Evolutionary conservation across 495 filamentous ascomycete species (phyloP).

Genomic region (Aspergillus asperescens): DNA sequence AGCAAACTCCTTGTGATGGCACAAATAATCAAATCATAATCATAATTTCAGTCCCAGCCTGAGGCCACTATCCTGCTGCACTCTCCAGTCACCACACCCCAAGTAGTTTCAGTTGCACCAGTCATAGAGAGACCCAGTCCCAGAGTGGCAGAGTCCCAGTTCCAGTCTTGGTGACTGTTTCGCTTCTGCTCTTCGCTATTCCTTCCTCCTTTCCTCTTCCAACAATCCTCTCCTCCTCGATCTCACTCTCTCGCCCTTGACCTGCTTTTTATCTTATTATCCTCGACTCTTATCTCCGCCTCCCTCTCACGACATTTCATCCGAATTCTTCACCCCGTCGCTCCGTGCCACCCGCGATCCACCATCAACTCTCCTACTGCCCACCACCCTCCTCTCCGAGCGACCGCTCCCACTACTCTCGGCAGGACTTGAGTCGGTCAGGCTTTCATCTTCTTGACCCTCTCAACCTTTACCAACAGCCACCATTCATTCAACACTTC

Average conservation of each 20-base stretch:
- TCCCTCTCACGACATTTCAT: conserved; percentile 6
- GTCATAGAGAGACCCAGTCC: background rate
- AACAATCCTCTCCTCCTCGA: conserved; percentile 7
- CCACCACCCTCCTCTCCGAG: background rate
- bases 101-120: background rate
- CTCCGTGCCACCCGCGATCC: background rate
- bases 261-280: background rate
- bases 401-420: background rate
- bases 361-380: background rate
- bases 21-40: background rate
- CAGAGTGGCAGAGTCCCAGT: background rate
- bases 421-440: background rate
- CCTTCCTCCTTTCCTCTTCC: conserved; percentile 6
- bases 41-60: conserved; percentile 1
- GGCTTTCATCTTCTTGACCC: background rate
- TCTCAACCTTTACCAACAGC: background rate
- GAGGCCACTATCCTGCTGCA: background rate
- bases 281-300: background rate
- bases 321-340: conserved; percentile 5
- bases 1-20: background rate
- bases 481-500: background rate
- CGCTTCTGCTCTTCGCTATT: conserved; percentile 19
- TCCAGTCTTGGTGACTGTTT: conserved; percentile 11
- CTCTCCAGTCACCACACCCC: too few relatives aligned
- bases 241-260: conserved; percentile 3